These are phyloP conservation scores for Ananas comosus DNA, from an alignment of 176 grass and related monocot genomes.

Conservation along the genomic window DNA sequence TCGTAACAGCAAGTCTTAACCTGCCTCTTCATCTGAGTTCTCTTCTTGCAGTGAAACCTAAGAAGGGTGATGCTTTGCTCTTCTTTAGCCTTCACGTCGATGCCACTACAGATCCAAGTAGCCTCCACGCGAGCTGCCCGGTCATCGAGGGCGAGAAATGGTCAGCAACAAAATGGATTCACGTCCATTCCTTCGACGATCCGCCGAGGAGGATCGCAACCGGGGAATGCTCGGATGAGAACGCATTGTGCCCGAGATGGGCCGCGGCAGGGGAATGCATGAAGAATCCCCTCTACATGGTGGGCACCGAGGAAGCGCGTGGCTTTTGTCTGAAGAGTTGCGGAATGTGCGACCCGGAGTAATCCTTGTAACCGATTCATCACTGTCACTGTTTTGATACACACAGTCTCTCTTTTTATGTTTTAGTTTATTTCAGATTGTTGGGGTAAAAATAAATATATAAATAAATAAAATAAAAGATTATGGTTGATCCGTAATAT, in stretches of 20 bases:
- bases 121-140: slow-evolving; percentile 67
- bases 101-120: slow-evolving; percentile 48
- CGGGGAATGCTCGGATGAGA: slow-evolving; percentile 19
- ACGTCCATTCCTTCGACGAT: slow-evolving; percentile 47
- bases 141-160: slow-evolving; percentile 74
- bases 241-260: slow-evolving; percentile 40
- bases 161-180: slow-evolving; percentile 82
- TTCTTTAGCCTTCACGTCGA: slow-evolving; percentile 69
- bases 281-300: slow-evolving; percentile 46
- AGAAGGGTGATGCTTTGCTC: slow-evolving; percentile 55
- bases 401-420: neutral
- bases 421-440: neutral
- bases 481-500: too few relatives aligned
- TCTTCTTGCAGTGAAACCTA: slow-evolving; percentile 50
- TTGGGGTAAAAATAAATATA: too few relatives aligned
- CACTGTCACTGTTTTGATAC: neutral
- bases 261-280: slow-evolving; percentile 36
- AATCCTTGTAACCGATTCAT: too few relatives aligned
- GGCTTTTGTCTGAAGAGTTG: slow-evolving; percentile 57
- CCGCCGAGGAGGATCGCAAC: slow-evolving; percentile 18
- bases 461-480: too few relatives aligned
- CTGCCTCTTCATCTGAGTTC: neutral
- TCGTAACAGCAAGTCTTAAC: neutral
- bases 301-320: slow-evolving; percentile 27
- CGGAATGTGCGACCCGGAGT: slow-evolving; percentile 30